phyloP scores from a whole-genome alignment of 2,329 filamentous ascomycete genomes.

The Aspergillus pseudonomiae region DNA sequence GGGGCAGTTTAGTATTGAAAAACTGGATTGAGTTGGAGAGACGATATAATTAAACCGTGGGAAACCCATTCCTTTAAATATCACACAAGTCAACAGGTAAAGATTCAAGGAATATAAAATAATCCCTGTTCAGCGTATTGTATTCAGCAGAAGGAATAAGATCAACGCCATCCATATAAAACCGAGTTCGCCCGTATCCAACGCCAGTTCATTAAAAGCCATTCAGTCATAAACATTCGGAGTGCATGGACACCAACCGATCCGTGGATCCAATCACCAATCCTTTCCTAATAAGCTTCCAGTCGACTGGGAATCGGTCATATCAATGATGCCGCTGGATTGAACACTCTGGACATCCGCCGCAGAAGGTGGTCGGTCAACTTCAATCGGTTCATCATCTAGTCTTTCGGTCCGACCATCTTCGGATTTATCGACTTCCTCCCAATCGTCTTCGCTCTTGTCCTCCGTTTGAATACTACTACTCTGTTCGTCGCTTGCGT shows the following conservation, averaged over 20 bases:
- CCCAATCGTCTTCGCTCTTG: slow-evolving; percentile 44
- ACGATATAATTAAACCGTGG: too few species aligned
- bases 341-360: slow-evolving; percentile 40
- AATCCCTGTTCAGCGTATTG: too few species aligned
- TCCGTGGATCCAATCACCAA: slow-evolving; percentile 11
- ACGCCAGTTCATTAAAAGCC: slow-evolving; percentile 4
- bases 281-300: slow-evolving; percentile 26
- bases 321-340: slow-evolving; percentile 35
- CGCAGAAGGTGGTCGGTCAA: slow-evolving; percentile 32
- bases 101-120: too few species aligned
- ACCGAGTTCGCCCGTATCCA: neutral
- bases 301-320: slow-evolving; percentile 26
- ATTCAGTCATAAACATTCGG: neutral
- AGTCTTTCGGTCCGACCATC: slow-evolving; percentile 28
- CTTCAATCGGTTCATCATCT: slow-evolving; percentile 38
- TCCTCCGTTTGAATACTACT: slow-evolving; percentile 23
- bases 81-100: too few species aligned
- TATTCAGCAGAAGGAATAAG: neutral
- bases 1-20: too few species aligned
- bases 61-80: too few species aligned
- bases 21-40: too few species aligned
- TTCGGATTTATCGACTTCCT: slow-evolving; percentile 38
- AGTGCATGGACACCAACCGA: neutral
- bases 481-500: slow-evolving; percentile 15
- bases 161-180: neutral